These are phyloP conservation scores for Boletus subcaerulescens DNA, from an alignment of 768 basidiomycete species.

Conservation along the genomic window DNA sequence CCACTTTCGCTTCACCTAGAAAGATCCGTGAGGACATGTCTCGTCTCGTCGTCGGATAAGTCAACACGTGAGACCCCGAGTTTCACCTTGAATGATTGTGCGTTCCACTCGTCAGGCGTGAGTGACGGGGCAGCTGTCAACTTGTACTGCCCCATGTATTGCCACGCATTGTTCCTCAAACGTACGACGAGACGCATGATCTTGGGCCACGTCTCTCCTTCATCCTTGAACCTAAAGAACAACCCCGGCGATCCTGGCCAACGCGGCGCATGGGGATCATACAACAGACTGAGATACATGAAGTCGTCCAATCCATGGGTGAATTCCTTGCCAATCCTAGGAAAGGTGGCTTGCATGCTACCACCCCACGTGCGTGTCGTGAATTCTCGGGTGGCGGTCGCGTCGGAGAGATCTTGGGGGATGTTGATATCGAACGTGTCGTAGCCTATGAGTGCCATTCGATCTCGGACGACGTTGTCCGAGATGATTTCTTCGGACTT, in stretches of 20 bases:
- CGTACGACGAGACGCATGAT: slow-evolving; percentile 15
- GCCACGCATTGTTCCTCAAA: slow-evolving; percentile 1
- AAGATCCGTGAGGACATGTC: background rate
- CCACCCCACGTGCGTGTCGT: slow-evolving; percentile 11
- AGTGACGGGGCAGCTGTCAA: slow-evolving; percentile 6
- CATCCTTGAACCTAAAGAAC: slow-evolving; percentile 6
- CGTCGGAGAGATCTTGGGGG: slow-evolving; percentile 3
- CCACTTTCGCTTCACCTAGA: slow-evolving; percentile 11
- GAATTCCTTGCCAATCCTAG: slow-evolving; percentile 3
- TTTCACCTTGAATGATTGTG: slow-evolving; percentile 4
- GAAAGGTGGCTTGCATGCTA: background rate
- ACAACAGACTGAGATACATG: slow-evolving; percentile 7
- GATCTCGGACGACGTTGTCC: slow-evolving; percentile 7
- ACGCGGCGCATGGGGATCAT: slow-evolving; percentile 9
- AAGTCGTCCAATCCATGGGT: slow-evolving; percentile 15
- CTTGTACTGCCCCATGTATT: slow-evolving; percentile 17
- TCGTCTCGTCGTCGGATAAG: background rate
- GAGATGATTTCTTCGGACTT: slow-evolving; percentile 4
- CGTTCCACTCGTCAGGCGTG: slow-evolving; percentile 3
- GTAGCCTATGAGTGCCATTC: slow-evolving; percentile 2
- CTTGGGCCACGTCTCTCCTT: slow-evolving; percentile 6
- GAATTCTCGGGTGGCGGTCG: slow-evolving; percentile 2
- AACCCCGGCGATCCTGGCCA: slow-evolving; percentile 14
- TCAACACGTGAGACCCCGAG: too few relatives aligned
- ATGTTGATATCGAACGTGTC: slow-evolving; percentile 8